Evolutionary conservation across 352 stramenopile species (phyloP), one percentile per base, ranked within the genome.

Genomic region (Phytopythium cucurbitacearum): DNA sequence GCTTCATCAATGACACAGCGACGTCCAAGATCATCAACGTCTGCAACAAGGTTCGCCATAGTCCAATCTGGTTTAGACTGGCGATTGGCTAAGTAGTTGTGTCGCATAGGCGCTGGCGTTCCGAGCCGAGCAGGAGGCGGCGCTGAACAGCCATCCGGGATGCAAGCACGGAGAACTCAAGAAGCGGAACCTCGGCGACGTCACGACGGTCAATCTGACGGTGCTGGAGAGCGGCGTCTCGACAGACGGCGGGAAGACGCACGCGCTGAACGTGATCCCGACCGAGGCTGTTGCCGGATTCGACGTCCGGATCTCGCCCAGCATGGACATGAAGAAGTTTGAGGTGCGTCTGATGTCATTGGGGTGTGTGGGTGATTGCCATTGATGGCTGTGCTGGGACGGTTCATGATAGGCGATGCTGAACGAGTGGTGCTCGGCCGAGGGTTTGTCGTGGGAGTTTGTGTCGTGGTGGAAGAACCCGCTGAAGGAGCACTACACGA

Each of bases 181-280:
- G 62, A 93, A 95, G 63, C 85, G 82, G 44, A 96, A 91, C 37
- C 64, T 99, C 34, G 95, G 95, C 10, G 95, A 99, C 65, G 94
- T 99, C 3, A 98, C 95, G 4, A 98, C 88, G 10, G 64, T 99
- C 44, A 98, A 99, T 65, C 81, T 98, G 39, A 98, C 94, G 4
- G 85, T 94, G 21, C 71, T 99, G 8, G 67, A 97, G 69, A 91
- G 85, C 28, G 94, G 94, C 33, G 91, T 99, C 7, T 74, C 76
- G 13, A 64, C 72, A 16, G 80, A 93, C 48, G 89, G 83, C 6
- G 80, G 94, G 48, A 66, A 82, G 42, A 41, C 16, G 12, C 39
- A 84, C 62, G 89, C 91, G 5, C 85, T 97, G 42, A 99, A 99
- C 64, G 92, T 97, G 39, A 96, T 99, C 35, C 94, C 96, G 34